phyloP scores from a whole-genome alignment of 1,139 yeast species.

The Scheffersomyces cryptocercus region DNA sequence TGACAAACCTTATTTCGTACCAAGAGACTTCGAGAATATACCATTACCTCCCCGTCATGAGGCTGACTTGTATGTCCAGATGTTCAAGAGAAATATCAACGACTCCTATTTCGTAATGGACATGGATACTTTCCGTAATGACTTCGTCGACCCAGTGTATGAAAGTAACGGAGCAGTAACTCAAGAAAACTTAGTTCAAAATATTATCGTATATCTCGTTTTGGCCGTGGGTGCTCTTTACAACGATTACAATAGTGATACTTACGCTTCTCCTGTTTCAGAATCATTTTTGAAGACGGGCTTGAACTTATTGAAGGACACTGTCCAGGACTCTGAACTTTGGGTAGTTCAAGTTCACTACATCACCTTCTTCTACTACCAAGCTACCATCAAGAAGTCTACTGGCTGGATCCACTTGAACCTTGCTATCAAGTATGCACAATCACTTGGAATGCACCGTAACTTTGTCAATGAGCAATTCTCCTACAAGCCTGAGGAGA shows the following conservation, averaged over 20 bases:
- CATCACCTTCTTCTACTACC: constrained; percentile 35
- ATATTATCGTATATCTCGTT: constrained; percentile 32
- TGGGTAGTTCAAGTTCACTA: constrained; percentile 44
- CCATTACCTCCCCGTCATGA: neutral
- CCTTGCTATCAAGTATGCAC: constrained; percentile 8
- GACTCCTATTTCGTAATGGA: neutral
- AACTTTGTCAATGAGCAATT: constrained; percentile 21
- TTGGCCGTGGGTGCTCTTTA: constrained; percentile 41
- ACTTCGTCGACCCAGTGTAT: neutral
- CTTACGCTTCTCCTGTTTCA: constrained; percentile 13
- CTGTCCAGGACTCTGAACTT: constrained; percentile 31
- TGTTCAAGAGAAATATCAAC: constrained; percentile 1
- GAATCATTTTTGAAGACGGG: constrained; percentile 29
- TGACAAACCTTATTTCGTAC: neutral
- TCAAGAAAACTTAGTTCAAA: neutral
- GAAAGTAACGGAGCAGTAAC: neutral
- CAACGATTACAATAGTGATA: constrained; percentile 4
- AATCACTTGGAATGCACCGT: constrained; percentile 15
- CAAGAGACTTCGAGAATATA: neutral
- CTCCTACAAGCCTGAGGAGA: neutral
- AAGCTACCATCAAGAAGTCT: constrained; percentile 31
- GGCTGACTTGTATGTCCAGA: neutral
- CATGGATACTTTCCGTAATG: neutral
- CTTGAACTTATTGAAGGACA: constrained; percentile 19
- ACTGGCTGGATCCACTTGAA: constrained; percentile 33